Conservation (phyloP, 345 rosid species). For the Carallia brachiata region DNA sequence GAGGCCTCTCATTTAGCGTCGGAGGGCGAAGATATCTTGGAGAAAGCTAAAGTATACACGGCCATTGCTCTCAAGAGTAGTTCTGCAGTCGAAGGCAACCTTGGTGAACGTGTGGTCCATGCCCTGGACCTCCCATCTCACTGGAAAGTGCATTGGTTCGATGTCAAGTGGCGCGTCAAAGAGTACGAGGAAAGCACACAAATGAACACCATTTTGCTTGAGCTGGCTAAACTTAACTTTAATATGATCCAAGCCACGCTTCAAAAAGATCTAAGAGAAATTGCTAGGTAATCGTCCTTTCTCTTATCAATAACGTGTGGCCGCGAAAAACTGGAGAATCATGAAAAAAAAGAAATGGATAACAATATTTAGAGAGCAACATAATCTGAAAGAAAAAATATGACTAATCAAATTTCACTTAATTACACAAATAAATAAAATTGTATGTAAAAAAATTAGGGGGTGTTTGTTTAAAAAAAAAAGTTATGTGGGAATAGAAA, state of each 20-base stretch:
- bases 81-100: constrained; percentile 1
- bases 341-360: no score
- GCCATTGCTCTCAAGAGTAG: constrained; percentile 7
- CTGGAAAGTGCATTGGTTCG: constrained; percentile 48
- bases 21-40: constrained; percentile 36
- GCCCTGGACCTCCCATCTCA: constrained; percentile 43
- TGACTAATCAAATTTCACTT: no score
- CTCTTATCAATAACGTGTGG: no score
- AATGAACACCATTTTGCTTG: constrained; percentile 10
- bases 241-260: constrained; percentile 43
- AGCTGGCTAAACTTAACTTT: constrained; percentile 46
- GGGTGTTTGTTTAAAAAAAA: no score
- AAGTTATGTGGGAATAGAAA: no score
- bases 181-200: constrained; percentile 7
- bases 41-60: constrained; percentile 29
- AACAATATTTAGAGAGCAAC: no score
- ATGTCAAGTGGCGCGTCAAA: constrained; percentile 44
- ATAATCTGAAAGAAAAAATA: no score
- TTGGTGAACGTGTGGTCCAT: constrained; percentile 16
- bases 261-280: constrained; percentile 41
- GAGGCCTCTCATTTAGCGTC: constrained; percentile 46
- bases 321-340: no score
- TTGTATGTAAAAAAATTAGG: no score
- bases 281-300: constrained; percentile 33
- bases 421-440: no score